Percentiles rank a stretch among this genome's conserved stretches.
Evolutionary conservation across 2,329 filamentous ascomycete species (phyloP).

Genomic region (Zelopaecilomyces penicillatus): DNA sequence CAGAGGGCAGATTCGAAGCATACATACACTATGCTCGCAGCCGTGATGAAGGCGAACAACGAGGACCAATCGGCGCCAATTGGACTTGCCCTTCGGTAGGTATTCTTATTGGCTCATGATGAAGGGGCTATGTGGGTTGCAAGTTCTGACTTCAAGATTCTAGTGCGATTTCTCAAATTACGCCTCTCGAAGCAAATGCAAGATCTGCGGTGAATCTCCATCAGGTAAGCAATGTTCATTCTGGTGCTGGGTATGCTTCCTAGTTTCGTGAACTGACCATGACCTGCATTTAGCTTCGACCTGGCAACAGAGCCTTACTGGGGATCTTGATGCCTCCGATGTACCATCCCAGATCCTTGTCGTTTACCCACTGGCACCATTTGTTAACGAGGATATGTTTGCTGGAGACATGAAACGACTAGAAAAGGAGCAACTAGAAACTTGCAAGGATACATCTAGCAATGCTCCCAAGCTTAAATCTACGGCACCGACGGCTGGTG

Average conservation of each 20-base stretch:
- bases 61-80: conserved; percentile 16
- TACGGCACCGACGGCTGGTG: conserved; percentile 46
- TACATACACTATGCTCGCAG: conserved; percentile 34
- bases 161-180: conserved; percentile 35
- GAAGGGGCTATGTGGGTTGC: no score
- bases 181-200: conserved; percentile 28
- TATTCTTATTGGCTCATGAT: neutral
- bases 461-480: conserved; percentile 47
- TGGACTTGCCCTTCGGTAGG: conserved; percentile 29
- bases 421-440: conserved; percentile 51
- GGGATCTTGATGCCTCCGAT: conserved; percentile 41
- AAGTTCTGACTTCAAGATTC: neutral
- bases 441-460: conserved; percentile 34
- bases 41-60: conserved; percentile 26
- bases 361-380: conserved; percentile 60
- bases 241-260: conserved; percentile 23
- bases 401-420: conserved; percentile 67
- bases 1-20: conserved; percentile 29
- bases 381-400: conserved; percentile 64
- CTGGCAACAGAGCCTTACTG: conserved; percentile 33
- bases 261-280: neutral
- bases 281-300: conserved; percentile 13
- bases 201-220: conserved; percentile 26
- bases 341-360: conserved; percentile 68
- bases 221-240: conserved; percentile 17